Evolutionary conservation across 1,284 basidiomycete genomes (phyloP), one percentile per base, ranked within the genome.

Genomic region (Ustilago loliicola): DNA sequence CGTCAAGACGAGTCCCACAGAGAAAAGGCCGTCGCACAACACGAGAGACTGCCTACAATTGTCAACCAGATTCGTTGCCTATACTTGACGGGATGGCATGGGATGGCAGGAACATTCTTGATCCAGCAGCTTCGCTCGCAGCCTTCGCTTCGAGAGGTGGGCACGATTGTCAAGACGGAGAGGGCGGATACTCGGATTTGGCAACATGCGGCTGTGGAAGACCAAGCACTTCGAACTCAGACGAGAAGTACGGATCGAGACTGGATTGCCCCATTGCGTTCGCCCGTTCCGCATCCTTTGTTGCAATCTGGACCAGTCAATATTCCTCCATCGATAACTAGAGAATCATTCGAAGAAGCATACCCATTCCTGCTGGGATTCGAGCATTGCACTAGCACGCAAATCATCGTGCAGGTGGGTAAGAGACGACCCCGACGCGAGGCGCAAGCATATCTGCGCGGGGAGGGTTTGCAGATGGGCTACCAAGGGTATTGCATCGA

Each of bases 121-220:
- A 60, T 75, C 47, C 63, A 75, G 3, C 67, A 75, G 23, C 63
- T 75, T n/a, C 72, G 67, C 30, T 38, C 23, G n/a, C 72, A 67
- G 30, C 53, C 64, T 8, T 50, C 56, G 47, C 61, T 75, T 6
- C 40, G 25, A 42, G 29, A 62, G 2, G 61, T 75, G 3, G 19
- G 34, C 36, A 70, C 72, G 4, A 50, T 75, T 27, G 67, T 75
- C 63, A 75, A 75, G 61, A 75, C 72, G n/a, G 72, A 75, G 7
- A 53, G 72, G n/a, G 72, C 72, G 17, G 72, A 75, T 36, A 58
- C 55, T 4, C 62, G 72, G 15, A 75, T 75, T 32, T 75, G 72
- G 72, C 25, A 63, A n/a, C 67, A 70, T 13, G 64, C 61, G 11
- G 67, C 72, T 47, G 50, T 55, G 29, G 67, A 70, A 40, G 56